phyloP scores from a whole-genome alignment of 208 protist genomes.

The Strigomonas galati region DNA sequence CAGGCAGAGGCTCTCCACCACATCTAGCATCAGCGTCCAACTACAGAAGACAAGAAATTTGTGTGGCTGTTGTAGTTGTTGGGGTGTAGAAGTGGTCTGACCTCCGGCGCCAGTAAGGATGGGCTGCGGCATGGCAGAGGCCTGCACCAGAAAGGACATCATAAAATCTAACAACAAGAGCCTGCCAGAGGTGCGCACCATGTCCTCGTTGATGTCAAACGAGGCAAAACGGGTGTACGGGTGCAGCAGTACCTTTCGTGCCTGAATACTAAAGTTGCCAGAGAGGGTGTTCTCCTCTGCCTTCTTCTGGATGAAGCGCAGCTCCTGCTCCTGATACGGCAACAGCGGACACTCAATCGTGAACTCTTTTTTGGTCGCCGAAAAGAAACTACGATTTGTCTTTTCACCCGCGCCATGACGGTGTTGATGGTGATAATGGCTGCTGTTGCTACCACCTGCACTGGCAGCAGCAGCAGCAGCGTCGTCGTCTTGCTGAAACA shows the following conservation, averaged over 20 bases:
- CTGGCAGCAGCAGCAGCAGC: conserved; percentile 28
- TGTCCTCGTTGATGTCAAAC: conserved; percentile 58
- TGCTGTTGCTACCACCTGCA: too few species aligned
- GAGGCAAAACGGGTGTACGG: conserved; percentile 75
- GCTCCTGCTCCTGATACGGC: conserved; percentile 30
- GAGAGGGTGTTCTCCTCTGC: conserved; percentile 19
- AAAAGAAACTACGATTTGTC: background rate
- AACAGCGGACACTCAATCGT: conserved; percentile 39
- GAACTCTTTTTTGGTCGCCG: conserved; percentile 3
- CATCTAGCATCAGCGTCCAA: conserved; percentile 81
- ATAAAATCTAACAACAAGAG: conserved; percentile 85
- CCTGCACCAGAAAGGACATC: conserved; percentile 45
- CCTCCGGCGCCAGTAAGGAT: too few species aligned
- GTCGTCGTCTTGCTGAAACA: conserved; percentile 6
- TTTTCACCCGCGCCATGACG: too few species aligned
- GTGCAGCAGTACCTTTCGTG: conserved; percentile 75
- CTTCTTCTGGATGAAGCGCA: conserved; percentile 24
- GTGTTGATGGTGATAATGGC: background rate
- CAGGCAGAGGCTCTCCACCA: conserved; percentile 66
- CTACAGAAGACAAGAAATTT: conserved; percentile 96
- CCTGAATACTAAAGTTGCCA: conserved; percentile 48
- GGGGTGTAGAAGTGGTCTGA: too few species aligned
- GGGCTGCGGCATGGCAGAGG: background rate
- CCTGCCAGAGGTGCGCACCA: conserved; percentile 71
- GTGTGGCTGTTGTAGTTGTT: conserved; percentile 16